Percentiles rank a stretch among this genome's conserved stretches.
Conservation (phyloP, 2,329 filamentous ascomycete species). For the Pezicula rhizophila region DNA sequence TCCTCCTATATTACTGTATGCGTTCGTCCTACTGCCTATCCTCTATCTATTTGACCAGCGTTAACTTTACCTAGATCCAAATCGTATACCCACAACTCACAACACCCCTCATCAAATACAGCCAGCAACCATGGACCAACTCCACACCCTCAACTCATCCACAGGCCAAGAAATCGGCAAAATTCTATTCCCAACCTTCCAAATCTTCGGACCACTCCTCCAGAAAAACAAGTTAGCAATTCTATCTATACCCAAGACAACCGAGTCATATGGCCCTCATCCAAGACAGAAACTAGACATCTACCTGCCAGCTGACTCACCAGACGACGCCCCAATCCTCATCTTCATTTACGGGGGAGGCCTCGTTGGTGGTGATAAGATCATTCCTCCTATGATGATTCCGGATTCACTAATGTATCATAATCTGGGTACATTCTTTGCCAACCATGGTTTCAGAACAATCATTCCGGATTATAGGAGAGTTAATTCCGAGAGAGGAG, state of each 20-base stretch:
- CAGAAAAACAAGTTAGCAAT: slow-evolving; percentile 17
- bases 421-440: slow-evolving; percentile 26
- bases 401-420: slow-evolving; percentile 19
- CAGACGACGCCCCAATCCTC: slow-evolving; percentile 17
- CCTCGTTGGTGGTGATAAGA: slow-evolving; percentile 21
- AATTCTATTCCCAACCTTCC: slow-evolving; percentile 17
- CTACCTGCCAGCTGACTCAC: slow-evolving; percentile 13
- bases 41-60: no score
- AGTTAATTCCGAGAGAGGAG: slow-evolving; percentile 16
- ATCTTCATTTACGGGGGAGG: slow-evolving; percentile 27
- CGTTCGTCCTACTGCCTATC: no score
- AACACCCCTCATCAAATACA: background rate
- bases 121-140: slow-evolving; percentile 17
- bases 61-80: no score
- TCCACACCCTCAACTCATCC: slow-evolving; percentile 12
- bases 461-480: slow-evolving; percentile 24
- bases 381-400: slow-evolving; percentile 3
- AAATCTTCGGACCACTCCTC: slow-evolving; percentile 20
- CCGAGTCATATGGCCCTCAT: slow-evolving; percentile 21
- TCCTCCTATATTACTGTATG: no score
- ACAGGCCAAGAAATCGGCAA: slow-evolving; percentile 12
- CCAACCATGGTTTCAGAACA: slow-evolving; percentile 16
- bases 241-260: slow-evolving; percentile 14
- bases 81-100: no score
- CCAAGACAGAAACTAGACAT: slow-evolving; percentile 24